phyloP scores from a whole-genome alignment of 1,284 basidiomycete genomes.

The Ganoderma lucidum region DNA sequence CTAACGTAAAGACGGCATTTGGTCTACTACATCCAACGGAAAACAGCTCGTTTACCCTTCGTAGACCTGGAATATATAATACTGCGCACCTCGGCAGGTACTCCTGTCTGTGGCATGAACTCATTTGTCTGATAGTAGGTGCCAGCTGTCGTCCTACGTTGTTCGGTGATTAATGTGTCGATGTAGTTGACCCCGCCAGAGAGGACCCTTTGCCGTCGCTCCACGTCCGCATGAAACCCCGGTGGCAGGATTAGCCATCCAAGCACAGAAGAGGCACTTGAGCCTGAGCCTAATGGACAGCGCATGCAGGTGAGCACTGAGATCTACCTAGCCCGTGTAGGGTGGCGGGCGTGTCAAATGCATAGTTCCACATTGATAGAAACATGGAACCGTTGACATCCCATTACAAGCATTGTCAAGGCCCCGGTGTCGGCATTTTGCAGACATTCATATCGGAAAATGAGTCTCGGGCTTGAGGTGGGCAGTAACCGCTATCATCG shows the following conservation, averaged over 20 bases:
- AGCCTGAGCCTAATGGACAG: neutral
- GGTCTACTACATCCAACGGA: neutral
- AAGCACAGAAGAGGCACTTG: neutral
- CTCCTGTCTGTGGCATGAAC: neutral
- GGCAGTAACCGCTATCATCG: neutral
- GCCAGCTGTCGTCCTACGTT: neutral
- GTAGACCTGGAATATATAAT: neutral
- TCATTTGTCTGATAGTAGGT: neutral
- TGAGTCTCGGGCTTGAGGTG: neutral
- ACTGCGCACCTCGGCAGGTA: neutral
- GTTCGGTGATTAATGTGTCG: neutral
- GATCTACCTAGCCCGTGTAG: neutral
- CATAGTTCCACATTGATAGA: neutral
- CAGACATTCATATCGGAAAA: neutral
- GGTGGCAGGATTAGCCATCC: neutral
- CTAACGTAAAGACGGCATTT: neutral
- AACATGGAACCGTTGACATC: neutral
- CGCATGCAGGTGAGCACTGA: neutral
- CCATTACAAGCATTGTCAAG: neutral
- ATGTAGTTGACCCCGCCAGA: neutral
- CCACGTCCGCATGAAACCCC: neutral
- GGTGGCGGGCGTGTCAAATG: neutral
- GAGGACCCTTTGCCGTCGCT: neutral
- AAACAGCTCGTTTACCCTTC: neutral
- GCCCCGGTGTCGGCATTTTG: neutral